These are phyloP conservation scores for Camellia lanceoleosa DNA, from an alignment of 148 eudicot genomes.

Conservation along the genomic window DNA sequence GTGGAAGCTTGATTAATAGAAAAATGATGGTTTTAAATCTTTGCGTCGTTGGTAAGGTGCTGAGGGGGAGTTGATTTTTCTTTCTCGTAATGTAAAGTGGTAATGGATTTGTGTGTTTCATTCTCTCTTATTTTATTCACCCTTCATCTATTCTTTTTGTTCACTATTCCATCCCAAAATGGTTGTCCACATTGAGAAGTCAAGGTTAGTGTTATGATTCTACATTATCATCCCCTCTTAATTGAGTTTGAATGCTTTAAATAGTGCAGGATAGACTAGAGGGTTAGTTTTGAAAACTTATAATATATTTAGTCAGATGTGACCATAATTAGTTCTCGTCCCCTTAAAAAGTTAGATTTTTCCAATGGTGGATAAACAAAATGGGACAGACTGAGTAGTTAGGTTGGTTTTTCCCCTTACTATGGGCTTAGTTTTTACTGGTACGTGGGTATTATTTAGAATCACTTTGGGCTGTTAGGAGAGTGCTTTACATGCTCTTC, in stretches of 20 bases:
- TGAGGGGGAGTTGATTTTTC: neutral
- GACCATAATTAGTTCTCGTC: neutral
- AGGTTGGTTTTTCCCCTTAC: neutral
- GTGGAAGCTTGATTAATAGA: neutral
- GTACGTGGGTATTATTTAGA: neutral
- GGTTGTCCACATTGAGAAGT: neutral
- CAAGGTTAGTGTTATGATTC: neutral
- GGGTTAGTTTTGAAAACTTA: neutral
- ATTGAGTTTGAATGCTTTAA: neutral
- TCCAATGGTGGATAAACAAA: neutral
- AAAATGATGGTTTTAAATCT: neutral
- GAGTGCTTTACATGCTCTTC: neutral
- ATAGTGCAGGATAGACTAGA: neutral
- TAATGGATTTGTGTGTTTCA: neutral
- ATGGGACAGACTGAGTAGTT: neutral
- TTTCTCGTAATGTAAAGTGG: neutral
- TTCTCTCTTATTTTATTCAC: neutral
- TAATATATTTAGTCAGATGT: neutral
- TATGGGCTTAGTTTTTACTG: neutral
- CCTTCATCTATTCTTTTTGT: neutral
- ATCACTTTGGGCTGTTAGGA: neutral
- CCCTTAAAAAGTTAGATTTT: neutral
- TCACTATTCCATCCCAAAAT: neutral
- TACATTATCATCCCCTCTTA: neutral
- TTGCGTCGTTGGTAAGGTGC: neutral